phyloP scores from a whole-genome alignment of 192 early-diverging fungal species.

The Anaeromyces robustus region DNA sequence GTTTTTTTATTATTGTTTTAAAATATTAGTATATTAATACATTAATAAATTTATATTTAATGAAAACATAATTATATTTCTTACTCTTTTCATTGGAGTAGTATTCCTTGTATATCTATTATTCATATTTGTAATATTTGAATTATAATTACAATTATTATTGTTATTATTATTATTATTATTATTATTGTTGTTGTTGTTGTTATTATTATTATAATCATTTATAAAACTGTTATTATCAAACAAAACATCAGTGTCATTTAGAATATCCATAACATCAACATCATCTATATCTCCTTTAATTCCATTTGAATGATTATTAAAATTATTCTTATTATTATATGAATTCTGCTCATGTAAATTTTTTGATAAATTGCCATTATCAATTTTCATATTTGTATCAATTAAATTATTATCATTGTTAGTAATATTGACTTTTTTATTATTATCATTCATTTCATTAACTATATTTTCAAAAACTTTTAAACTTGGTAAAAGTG shows the following conservation, averaged over 20 bases:
- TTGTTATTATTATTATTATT: background rate
- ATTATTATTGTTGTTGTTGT: background rate
- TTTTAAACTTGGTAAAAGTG: background rate
- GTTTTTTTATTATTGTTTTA: no score
- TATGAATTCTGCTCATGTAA: background rate
- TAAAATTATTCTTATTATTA: background rate
- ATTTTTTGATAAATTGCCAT: background rate
- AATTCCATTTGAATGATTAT: background rate
- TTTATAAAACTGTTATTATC: no score
- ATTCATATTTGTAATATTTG: no score
- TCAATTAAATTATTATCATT: background rate
- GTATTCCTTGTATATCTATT: no score
- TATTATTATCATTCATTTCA: background rate
- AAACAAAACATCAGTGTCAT: background rate
- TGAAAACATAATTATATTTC: no score
- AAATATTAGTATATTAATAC: no score
- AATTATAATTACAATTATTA: background rate
- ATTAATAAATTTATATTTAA: no score
- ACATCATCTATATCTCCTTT: background rate
- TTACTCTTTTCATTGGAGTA: background rate
- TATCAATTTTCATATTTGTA: background rate
- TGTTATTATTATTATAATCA: background rate
- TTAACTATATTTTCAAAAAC: background rate
- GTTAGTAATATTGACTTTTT: background rate
- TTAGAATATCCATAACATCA: background rate